Percentiles rank a stretch among this genome's conserved stretches.
These are phyloP conservation scores for Carex scoparia DNA, from an alignment of 176 grass and related monocot species.

Conservation along the genomic window DNA sequence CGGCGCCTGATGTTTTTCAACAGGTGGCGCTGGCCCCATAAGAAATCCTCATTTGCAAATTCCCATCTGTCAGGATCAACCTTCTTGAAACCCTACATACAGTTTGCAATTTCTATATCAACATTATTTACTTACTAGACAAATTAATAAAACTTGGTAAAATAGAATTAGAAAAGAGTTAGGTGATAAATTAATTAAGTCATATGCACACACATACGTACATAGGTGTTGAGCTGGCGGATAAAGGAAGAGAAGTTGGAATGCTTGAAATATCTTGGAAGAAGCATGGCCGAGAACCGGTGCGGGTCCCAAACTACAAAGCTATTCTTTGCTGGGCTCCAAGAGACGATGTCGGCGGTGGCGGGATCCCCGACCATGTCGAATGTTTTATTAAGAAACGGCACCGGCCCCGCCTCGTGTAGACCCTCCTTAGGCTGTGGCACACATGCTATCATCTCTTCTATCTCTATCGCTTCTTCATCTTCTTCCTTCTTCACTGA, in stretches of 20 bases:
- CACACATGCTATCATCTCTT: neutral
- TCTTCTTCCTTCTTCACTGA: constrained; percentile 12
- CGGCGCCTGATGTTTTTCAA: constrained; percentile 47
- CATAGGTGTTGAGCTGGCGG: constrained; percentile 19
- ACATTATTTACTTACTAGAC: neutral
- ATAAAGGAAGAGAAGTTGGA: constrained; percentile 20
- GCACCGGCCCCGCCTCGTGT: neutral
- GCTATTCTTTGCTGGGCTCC: neutral
- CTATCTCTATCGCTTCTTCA: neutral
- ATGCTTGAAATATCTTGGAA: constrained; percentile 11
- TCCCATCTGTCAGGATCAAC: constrained; percentile 63
- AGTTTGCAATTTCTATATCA: neutral
- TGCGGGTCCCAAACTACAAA: constrained; percentile 17
- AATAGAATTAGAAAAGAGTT: neutral
- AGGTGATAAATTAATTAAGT: neutral
- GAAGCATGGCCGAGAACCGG: constrained; percentile 5
- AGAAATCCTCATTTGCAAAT: constrained; percentile 52
- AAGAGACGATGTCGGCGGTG: neutral
- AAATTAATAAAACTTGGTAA: neutral
- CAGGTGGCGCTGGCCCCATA: constrained; percentile 53
- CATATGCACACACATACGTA: neutral
- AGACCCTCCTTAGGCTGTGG: constrained; percentile 8
- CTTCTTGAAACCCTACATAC: constrained; percentile 37
- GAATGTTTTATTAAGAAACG: neutral
- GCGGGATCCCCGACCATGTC: neutral